Conservation (phyloP, 106 monocot genomes). For the Apostasia ramifera region DNA sequence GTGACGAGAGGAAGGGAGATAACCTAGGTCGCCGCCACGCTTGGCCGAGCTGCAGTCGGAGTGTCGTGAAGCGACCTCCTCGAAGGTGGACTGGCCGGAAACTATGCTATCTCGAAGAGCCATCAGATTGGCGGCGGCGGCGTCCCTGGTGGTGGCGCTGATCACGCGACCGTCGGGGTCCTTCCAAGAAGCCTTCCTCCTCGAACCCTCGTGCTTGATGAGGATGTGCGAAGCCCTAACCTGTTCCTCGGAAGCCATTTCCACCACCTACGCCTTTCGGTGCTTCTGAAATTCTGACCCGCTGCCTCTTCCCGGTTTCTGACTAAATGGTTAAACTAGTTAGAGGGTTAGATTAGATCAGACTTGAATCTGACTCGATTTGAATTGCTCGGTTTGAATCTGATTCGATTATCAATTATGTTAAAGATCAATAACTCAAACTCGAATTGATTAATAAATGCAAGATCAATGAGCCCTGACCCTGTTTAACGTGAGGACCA, state of each 20-base stretch:
- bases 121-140: constrained; percentile 41
- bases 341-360: too few relatives aligned
- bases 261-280: neutral
- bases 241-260: constrained; percentile 32
- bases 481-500: too few relatives aligned
- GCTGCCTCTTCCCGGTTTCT: too few relatives aligned
- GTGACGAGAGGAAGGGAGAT: neutral
- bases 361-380: too few relatives aligned
- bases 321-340: too few relatives aligned
- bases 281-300: too few relatives aligned
- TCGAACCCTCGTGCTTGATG: constrained; percentile 89
- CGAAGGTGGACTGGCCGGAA: constrained; percentile 51
- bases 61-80: constrained; percentile 44
- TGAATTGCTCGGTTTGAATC: too few relatives aligned
- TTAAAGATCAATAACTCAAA: too few relatives aligned
- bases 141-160: constrained; percentile 44
- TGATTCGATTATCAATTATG: too few relatives aligned
- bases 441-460: too few relatives aligned
- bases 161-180: constrained; percentile 80
- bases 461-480: too few relatives aligned
- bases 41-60: constrained; percentile 93
- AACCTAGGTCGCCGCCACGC: constrained; percentile 96
- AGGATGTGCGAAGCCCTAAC: constrained; percentile 81
- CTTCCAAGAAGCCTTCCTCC: constrained; percentile 88
- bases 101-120: constrained; percentile 45